Evolutionary conservation across 192 early-diverging fungal genomes (phyloP), one percentile per base, ranked within the genome.

Genomic region (Chytriomyces hyalinus): DNA sequence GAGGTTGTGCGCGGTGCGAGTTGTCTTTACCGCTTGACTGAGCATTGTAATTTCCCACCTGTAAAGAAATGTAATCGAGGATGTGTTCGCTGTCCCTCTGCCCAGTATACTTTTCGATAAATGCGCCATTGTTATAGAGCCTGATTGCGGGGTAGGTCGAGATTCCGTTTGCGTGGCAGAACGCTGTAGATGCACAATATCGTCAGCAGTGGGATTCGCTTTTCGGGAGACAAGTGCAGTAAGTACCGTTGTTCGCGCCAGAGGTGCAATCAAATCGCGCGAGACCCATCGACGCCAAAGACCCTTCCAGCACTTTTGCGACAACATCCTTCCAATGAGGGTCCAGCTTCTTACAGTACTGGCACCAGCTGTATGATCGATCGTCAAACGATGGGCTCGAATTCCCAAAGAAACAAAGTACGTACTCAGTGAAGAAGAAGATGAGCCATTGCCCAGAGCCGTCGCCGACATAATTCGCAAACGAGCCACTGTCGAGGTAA

Each of bases 391-490:
- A 49, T 48, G 17, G 49, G 36, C 1, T 36, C 36, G 36, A 36
- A 36, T 36, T 36, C 11, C 2, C 49, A 68, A 1, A 43, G 15
- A 10, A 45, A 49, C 17, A 46, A n/a, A 4, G 17, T 6, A 67
- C 15, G 11, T 44, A 73, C 60, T n/a, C 45, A 10, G 71, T 73
- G 11, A 10, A 10, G 26, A 73, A 73, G 60, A 73, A 63, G 28
- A 73, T 49, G 13, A 73, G 71, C 71, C 71, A 73, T 61, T 26
- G 46, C 11, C 71, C 71, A 45, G 71, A n/a, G 13, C 71, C 71
- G 8, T 9, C 11, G 10, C 24, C n/a, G 53, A 73, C 44, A 22
- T 62, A 62, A 44, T 15, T 9, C 10, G 24, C 22, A 48, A 73
- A 73, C 57, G 57, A 47, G 2, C 5, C 43, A 0, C 5, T 22